Base-by-base conservation (phyloP, 2,329 filamentous ascomycete species). In the Thermothelomyces thermophilus region DNA sequence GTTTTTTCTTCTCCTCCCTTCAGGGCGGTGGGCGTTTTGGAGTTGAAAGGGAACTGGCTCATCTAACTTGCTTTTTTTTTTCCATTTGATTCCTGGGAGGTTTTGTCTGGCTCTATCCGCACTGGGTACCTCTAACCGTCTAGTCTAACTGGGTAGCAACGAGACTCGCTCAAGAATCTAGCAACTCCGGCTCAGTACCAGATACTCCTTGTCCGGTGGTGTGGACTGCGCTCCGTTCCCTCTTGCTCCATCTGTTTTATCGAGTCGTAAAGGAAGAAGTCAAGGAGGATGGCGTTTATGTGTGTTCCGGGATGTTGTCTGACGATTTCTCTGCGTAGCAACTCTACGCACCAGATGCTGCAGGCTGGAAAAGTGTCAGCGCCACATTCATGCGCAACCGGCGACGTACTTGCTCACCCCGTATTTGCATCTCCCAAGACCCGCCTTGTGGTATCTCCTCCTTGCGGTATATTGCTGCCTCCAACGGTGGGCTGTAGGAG, bases 211-310 rank as follows among this genome's bases (percentile, higher is more conserved):
- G 90, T 95, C 56, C 90, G 77, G 69, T 96, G 90, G 68, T 95
- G 90, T 5, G 88, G 87, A 53, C 89, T 79, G 35, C 71, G 73
- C 63, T 83, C 79, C 48, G 74, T 66, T 46, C 82, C 73, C 57
- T 73, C 66, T 0, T 70, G 73, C 66, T 97, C 91, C 64, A 86
- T 67, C 63, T 89, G 85, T 67, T 97, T 98, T 70, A 93, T 90
- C 16, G 86, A 82, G 69, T 98, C 93, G 64, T 98, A 98, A 48
- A 98, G 72, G 67, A 96, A 95, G 69, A 97, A 98, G 68, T 98
- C 93, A 56, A 98, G 93, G 60, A 98, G 68, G 34, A 97, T 88
- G 22, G 93, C 90, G 64, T 98, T 98, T 59, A 84, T 68, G 46
- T 79, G 73, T 1, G 83, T 76, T 9, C 84, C 82, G 1, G 90